A percentile compares a stretch with the other conserved stretches of the same genome.
phyloP scores from a whole-genome alignment of 2,329 filamentous ascomycete species.

The Colletotrichum plurivorum region DNA sequence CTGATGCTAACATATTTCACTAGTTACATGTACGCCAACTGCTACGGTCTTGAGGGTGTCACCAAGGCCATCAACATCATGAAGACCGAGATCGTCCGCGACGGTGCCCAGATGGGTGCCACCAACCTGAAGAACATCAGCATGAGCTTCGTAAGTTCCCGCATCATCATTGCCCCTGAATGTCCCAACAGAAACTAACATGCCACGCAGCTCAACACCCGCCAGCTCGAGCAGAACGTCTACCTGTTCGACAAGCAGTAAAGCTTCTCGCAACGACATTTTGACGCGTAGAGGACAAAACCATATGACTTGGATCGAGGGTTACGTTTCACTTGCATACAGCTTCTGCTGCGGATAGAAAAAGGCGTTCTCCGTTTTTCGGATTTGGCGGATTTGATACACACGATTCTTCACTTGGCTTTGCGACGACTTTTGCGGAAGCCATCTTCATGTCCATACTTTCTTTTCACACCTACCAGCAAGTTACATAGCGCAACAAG shows the following conservation, averaged over 20 bases:
- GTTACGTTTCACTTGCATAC: slow-evolving; percentile 8
- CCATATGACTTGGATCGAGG: background rate
- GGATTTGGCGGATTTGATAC: background rate
- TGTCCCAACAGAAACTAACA: background rate
- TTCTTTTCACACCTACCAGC: background rate
- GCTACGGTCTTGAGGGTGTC: slow-evolving; percentile 64
- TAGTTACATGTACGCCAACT: slow-evolving; percentile 64
- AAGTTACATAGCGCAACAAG: slow-evolving; percentile 1
- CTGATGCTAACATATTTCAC: background rate
- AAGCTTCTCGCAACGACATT: background rate
- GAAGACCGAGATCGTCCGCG: slow-evolving; percentile 60
- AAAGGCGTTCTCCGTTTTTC: background rate
- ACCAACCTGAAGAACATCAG: slow-evolving; percentile 46
- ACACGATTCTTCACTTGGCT: background rate
- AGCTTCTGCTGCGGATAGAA: slow-evolving; percentile 5
- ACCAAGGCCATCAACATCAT: slow-evolving; percentile 61
- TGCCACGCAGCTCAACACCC: slow-evolving; percentile 29
- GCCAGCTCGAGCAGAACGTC: slow-evolving; percentile 35
- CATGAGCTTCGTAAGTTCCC: slow-evolving; percentile 34
- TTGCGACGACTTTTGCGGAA: background rate
- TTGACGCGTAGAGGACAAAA: background rate
- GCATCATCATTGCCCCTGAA: too few species aligned
- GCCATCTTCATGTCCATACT: slow-evolving; percentile 27
- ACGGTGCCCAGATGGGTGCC: slow-evolving; percentile 53
- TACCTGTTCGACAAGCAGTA: slow-evolving; percentile 30